A percentile compares a stretch with the other conserved stretches of the same genome.
These are phyloP conservation scores for Flaveria linearis DNA, from an alignment of 129 eudicot species.

Conservation along the genomic window DNA sequence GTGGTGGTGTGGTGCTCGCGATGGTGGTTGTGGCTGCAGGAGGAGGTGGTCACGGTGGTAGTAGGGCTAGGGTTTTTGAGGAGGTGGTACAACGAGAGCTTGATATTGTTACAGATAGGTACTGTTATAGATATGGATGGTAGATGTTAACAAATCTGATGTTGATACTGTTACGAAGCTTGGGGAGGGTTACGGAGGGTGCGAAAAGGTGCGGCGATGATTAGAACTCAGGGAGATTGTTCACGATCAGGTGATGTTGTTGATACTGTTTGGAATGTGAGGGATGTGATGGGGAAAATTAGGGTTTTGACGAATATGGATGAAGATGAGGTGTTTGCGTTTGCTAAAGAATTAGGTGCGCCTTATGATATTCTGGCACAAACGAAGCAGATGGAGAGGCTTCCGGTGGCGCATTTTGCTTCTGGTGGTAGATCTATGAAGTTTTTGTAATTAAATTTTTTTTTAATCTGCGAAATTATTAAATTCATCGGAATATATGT, in stretches of 20 bases:
- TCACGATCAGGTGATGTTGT: slow-evolving; percentile 31
- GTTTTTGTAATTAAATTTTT: too few relatives aligned
- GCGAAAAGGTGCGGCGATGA: slow-evolving; percentile 85
- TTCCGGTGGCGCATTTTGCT: slow-evolving; percentile 94
- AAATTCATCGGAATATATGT: too few relatives aligned
- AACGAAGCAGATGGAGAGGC: slow-evolving; percentile 81
- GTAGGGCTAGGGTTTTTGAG: too few relatives aligned
- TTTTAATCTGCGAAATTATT: too few relatives aligned
- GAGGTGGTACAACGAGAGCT: too few relatives aligned
- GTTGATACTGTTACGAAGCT: slow-evolving; percentile 14
- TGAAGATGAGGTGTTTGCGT: slow-evolving; percentile 1
- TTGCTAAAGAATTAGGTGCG: slow-evolving; percentile 29
- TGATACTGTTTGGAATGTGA: slow-evolving; percentile 59
- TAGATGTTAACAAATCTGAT: too few relatives aligned
- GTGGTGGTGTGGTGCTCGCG: slow-evolving; percentile 38
- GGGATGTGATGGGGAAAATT: slow-evolving; percentile 68
- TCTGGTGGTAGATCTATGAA: slow-evolving; percentile 54
- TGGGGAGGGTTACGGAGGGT: slow-evolving; percentile 79
- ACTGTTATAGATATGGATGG: too few relatives aligned
- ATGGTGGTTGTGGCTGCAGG: slow-evolving; percentile 25
- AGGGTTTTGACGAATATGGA: slow-evolving; percentile 64
- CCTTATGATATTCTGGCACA: slow-evolving; percentile 85
- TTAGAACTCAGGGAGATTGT: not conserved
- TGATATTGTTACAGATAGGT: too few relatives aligned
- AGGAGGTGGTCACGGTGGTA: too few relatives aligned